Evolutionary conservation across 805 yeast species (phyloP), one percentile per base, ranked within the genome.

Genomic region (Starmerella apis): DNA sequence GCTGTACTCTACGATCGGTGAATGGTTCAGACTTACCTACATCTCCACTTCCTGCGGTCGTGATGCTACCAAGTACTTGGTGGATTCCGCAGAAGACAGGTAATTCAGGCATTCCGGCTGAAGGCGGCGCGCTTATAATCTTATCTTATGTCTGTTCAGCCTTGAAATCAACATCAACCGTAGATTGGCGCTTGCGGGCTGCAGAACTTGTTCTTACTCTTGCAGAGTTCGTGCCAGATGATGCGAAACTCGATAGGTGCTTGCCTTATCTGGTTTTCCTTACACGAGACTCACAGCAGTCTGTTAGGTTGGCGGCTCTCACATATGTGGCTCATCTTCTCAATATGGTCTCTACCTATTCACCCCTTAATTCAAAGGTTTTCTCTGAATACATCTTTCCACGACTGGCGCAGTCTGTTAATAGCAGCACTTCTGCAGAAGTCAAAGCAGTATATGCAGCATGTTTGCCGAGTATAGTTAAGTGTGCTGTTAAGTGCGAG

Each of bases 341-440:
- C 35, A 65, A 71, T 6, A 70, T 81, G 56, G 81, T 87, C 36
- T 75, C 78, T 23, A 71, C 72, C 0, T 72, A 88, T 10, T 79
- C 83, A 0, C 84, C 90, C 0, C 74, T 86, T 31, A 90, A 92
- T 61, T 82, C 77, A 16, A 73, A 79, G 43, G 68, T 90, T 3
- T 86, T 87, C 60, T 77, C 87, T 0, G 96, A 88, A 56, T 90
- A 86, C 63, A 68, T 90, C 20, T 61, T 85, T 4, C 96, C 96
- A 0, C 75, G 83, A 49, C 61, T 90, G 5, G 67, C 48, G 6
- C 56, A 53, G 25, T 72, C 46, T n/a, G 63, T 77, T 31, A 59
- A 75, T 18, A 63, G 65, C 20, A 59, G 69, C 37, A 65, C 74
- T 1, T 63, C 68, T 3, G 60, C 68, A 0, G 73, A 74, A 57